Evolutionary conservation across 257 asterid genomes (phyloP), one percentile per base, ranked within the genome.

Genomic region (Primulina huaijiensis): DNA sequence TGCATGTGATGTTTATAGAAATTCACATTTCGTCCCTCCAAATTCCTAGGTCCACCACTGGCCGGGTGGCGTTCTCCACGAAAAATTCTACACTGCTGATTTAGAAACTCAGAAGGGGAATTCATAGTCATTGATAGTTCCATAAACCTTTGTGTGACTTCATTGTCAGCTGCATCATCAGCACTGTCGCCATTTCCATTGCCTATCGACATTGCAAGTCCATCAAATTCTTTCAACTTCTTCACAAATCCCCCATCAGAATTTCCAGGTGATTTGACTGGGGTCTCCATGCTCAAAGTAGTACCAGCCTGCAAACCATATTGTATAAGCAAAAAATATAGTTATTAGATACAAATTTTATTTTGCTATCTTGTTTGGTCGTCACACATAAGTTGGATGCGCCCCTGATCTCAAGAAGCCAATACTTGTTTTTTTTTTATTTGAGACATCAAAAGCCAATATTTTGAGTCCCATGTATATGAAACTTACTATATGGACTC

Each of bases 171-270:
- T 69, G 80, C 94, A 75, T 71, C 95, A 8, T 88, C 96, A 53
- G 86, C 80, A 62, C 77, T 79, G 57, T 82, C 83, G 37, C 79
- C 78, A 63, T 82, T 86, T 55, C 89, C 93, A 69, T 88, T 87
- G 76, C 95, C 95, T 16, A 87, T 78, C 21, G 99, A 89, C 84
- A 91, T 92, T 4, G 96, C 87, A 68, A 89, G 92, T 71, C 96
- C 97, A 65, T 88, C 91, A 75, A 89, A 83, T 67, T 85, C 96
- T 82, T 85, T 91, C 80, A 90, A 74, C 83, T 90, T 93, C 77
- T 82, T 86, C 69, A 79, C 80, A 66, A 89, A 79, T 64, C 95
- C 79, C 71, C 85, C 88, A 52, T 86, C 96, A 8, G 83, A 43
- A 68, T 84, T 88, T 62, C 77, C 90, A 0, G 93, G 68, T 27